Evolutionary conservation across 805 yeast genomes (phyloP), one percentile per base, ranked within the genome.

Genomic region (Yamadazyma endophytica): DNA sequence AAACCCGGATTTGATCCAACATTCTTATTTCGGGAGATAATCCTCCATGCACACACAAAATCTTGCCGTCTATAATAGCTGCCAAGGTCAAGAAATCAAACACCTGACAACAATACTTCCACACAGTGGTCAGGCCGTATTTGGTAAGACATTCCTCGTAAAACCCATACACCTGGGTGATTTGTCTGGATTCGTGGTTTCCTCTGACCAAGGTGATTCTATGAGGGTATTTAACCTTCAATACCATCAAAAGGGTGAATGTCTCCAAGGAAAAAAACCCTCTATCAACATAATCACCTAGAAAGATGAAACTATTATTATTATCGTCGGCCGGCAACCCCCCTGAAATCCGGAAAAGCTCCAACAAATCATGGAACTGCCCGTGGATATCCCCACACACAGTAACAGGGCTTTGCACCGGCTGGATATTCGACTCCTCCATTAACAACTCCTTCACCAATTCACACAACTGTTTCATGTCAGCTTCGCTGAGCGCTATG

Each of bases 301-400:
- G 61, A 47, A 90, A 90, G 27, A 90, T 75, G 60, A 84, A 90
- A 23, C 32, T 38, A 18, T 36, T 41, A 19, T 41, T 41, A 50
- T 54, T 63, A 31, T 68, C 61, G 36, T 79, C 79, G 39, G 77
- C 77, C 0, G 97, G 97, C 43, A 89, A 75, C 13, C 97, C 97
- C 26, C 98, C 98, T 17, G 88, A 75, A 9, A 89, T 82, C 44
- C 95, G 70, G 59, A 92, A 92, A 16, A 90, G 68, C 56, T 92
- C 97, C 40, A 90, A 63, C 39, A 90, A 69, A 58, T 90, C 98
- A 55, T 90, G 97, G 57, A 90, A 90, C 58, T 90, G 98, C 4
- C 98, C 98, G 59, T 90, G 98, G 48, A 90, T 92, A 61, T 90
- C 98, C 52, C 95, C 97, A 64, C 96, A 88, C 1, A 88, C 96